Base-by-base conservation (phyloP, 148 eudicot genomes). In the Camellia japonica region DNA sequence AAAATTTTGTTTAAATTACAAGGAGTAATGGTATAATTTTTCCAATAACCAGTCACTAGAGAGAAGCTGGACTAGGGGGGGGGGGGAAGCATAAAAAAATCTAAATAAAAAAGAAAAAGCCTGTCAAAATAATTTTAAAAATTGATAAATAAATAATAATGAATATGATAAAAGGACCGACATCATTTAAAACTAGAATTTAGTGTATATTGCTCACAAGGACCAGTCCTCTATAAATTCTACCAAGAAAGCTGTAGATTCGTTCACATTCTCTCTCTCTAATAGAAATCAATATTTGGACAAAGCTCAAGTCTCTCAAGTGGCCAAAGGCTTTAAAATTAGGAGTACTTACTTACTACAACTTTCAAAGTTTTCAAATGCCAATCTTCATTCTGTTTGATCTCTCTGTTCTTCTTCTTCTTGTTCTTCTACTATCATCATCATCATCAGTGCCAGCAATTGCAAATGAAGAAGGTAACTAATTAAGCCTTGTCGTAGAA, bases 381-480 rank as follows among this genome's bases (percentile, higher is more conserved):
- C 85, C 83, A 44, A 56, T 79, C 56, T 72, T 56, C 83, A 44
- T 79, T 70, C 30, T 84, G 61, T 84, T 81, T 38, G 43, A 77
- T 79, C 18, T 88, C 18, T 52, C 66, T 65, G 64, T 81, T 59
- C 61, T 88, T 46, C 0, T 23, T 23, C 73, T 86, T 42, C 66
- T 59, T 8, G 42, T 30, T 30, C 0, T 30, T 30, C 30, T 30
- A 30, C 30, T 30, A 30, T 30, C 30, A 30, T 30, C 30, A 30
- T 30, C 63, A 47, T 46, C 70, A 41, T 12, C 81, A 15, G 9
- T 72, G 16, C 78, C 83, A 56, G 14, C 78, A 68, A 71, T 41
- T 42, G 88, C 93, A 46, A 90, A 88, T 77, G 49, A 64, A 23
- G 94, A 91, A 87, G 94, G 94, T 87, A 66, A n/a, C n/a, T n/a